Conservation (phyloP, 2,329 filamentous ascomycete species). For the Epichloe sp. region DNA sequence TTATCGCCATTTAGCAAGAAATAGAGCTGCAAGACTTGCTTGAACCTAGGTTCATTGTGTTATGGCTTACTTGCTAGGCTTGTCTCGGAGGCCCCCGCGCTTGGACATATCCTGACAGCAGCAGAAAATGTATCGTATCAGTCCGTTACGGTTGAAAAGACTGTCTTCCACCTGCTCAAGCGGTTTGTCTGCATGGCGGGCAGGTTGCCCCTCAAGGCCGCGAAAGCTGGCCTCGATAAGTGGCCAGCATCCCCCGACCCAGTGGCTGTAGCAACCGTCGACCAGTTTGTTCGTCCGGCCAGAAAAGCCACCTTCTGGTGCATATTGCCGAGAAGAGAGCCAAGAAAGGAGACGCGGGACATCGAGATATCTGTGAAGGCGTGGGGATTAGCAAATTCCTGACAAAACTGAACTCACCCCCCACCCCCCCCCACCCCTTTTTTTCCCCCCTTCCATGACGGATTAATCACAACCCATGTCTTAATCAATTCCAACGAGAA, state of each 20-base stretch:
- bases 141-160: constrained; percentile 69
- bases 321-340: constrained; percentile 80
- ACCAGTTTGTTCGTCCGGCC: constrained; percentile 96
- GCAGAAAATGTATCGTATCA: constrained; percentile 78
- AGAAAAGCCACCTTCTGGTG: constrained; percentile 83
- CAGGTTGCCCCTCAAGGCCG: constrained; percentile 27
- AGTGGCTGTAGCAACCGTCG: constrained; percentile 96
- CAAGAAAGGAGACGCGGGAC: constrained; percentile 67
- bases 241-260: constrained; percentile 92
- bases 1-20: constrained; percentile 1
- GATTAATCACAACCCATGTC: neutral
- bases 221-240: constrained; percentile 69
- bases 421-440: neutral
- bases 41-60: neutral
- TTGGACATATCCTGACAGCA: constrained; percentile 66
- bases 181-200: constrained; percentile 16
- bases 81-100: constrained; percentile 78
- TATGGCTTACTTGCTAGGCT: constrained; percentile 65
- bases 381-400: constrained; percentile 19
- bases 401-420: neutral
- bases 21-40: neutral
- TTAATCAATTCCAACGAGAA: neutral
- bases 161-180: constrained; percentile 24
- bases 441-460: neutral
- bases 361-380: constrained; percentile 51